Evolutionary conservation across 2,329 filamentous ascomycete genomes (phyloP).

Genomic region (Neoscytalidium dimidiatum): DNA sequence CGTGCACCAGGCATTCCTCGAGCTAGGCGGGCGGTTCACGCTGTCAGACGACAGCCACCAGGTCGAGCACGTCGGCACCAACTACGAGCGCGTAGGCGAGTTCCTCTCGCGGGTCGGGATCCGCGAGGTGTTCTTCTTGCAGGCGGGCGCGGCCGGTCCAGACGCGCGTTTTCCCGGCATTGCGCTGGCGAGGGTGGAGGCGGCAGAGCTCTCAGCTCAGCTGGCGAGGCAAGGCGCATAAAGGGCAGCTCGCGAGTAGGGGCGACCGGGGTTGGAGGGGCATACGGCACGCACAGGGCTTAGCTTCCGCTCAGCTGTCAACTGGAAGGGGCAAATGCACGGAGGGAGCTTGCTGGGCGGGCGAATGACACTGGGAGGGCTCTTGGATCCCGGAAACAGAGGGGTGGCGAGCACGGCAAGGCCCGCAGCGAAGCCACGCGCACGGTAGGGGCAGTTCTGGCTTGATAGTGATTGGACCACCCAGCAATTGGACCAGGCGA

Average conservation of each 20-base stretch:
- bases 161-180: slow-evolving; percentile 37
- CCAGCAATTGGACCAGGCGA: slow-evolving; percentile 13
- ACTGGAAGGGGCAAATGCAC: slow-evolving; percentile 2
- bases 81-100: slow-evolving; percentile 70
- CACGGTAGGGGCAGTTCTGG: slow-evolving; percentile 11
- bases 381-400: not conserved
- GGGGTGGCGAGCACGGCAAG: slow-evolving; percentile 13
- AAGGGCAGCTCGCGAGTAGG: not conserved
- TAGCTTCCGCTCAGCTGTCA: not conserved
- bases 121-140: slow-evolving; percentile 51
- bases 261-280: not conserved
- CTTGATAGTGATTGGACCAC: not conserved
- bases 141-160: slow-evolving; percentile 22
- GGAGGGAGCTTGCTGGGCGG: not conserved
- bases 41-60: slow-evolving; percentile 96
- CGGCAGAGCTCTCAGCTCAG: not conserved
- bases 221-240: not conserved
- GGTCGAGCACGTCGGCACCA: slow-evolving; percentile 81
- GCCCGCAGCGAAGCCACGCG: slow-evolving; percentile 18
- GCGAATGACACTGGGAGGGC: not conserved
- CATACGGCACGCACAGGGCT: slow-evolving; percentile 3
- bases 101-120: slow-evolving; percentile 71
- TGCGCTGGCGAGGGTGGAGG: slow-evolving; percentile 18
- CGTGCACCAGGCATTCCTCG: slow-evolving; percentile 66
- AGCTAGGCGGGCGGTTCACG: slow-evolving; percentile 77